Base-by-base conservation (phyloP, 1,284 basidiomycete genomes). In the Wallemia hederae region DNA sequence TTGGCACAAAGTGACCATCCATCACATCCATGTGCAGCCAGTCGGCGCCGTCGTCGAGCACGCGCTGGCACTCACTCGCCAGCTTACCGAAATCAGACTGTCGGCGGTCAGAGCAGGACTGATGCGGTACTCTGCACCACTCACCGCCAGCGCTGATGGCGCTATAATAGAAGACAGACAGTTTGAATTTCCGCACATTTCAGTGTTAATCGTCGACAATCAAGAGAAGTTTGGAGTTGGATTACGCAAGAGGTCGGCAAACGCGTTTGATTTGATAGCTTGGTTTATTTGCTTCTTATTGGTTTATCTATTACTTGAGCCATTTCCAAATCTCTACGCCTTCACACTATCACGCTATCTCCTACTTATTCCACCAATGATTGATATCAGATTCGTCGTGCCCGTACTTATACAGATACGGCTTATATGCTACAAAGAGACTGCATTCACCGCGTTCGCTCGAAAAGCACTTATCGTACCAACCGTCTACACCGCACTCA, bases 21-120 rank as follows among this genome's bases (percentile, higher is more conserved):
- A 62, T 72, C 79, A 64, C 64, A 85, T 88, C 89, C 90, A 94
- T 94, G 68, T 94, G 89, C 62, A 92, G 78, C 89, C 90, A 94
- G 71, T 94, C 82, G 55, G 89, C 88, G 31, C 91, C 88, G 65
- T 81, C 80, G 67, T 82, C 80, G 65, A 92, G 85, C 84, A 94
- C 92, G 60, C 87, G 78, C 68, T 82, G 82, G 73, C 91, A 92
- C 79, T 94, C 88, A 66, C 81, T 81, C 61, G 80, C 82, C 64
- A 96, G 79, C 68, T 90, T 82, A 49, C 86, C 87, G 72, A 96
- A 88, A 75, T 96, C 88, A n/a, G 85, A 88, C 28, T 24, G 25
- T 15, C 25, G 28, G 22, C 9, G 11, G 9, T 27, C 17, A 49
- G 5, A 19, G 3, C 11, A 29, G 25, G 3, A 17, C 55, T 2